Conservation (phyloP, 2,329 filamentous ascomycete species). For the Paraphaeosphaeria minitans region DNA sequence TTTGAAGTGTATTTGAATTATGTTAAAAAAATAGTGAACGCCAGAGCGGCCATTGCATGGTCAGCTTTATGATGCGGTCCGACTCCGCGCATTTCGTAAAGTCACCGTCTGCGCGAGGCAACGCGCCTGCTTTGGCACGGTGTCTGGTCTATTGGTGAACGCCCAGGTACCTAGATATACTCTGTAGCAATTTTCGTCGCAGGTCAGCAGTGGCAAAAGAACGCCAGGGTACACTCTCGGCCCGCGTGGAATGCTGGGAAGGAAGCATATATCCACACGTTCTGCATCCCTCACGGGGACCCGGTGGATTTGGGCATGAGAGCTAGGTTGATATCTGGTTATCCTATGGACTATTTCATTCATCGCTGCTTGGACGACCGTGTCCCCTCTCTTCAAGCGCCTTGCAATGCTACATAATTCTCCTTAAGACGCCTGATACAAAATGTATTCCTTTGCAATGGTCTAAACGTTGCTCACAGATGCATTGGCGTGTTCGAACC, state of each 20-base stretch:
- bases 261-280: not conserved
- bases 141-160: not conserved
- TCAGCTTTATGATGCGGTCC: not conserved
- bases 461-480: constrained; percentile 23
- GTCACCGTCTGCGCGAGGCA: too few relatives aligned
- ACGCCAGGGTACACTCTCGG: not conserved
- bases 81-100: too few relatives aligned
- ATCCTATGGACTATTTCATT: not conserved
- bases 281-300: not conserved
- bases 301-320: not conserved
- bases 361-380: not conserved
- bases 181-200: too few relatives aligned
- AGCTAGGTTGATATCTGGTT: not conserved
- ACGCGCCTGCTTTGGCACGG: not conserved
- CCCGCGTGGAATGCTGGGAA: not conserved
- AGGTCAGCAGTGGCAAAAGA: too few relatives aligned
- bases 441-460: not conserved
- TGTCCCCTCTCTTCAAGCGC: not conserved
- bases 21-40: too few relatives aligned
- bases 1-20: too few relatives aligned
- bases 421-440: not conserved
- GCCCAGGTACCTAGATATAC: too few relatives aligned
- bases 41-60: too few relatives aligned
- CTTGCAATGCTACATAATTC: not conserved
- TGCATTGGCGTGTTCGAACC: constrained; percentile 43